Evolutionary conservation across 1,139 yeast genomes (phyloP).

Genomic region (Sugiyamaella neomexicana): DNA sequence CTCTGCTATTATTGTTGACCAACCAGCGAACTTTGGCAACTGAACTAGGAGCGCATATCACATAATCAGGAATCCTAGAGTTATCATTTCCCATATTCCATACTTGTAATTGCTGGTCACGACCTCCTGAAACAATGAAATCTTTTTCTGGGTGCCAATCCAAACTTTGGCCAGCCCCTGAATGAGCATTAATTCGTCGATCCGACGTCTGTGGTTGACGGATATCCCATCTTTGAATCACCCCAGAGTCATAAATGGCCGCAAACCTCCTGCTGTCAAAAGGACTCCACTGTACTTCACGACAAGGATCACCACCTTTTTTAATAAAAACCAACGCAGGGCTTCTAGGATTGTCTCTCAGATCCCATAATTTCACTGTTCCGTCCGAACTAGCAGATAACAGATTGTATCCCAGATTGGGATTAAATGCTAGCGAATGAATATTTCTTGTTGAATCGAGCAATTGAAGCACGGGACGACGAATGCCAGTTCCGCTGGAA

Average conservation of each 20-base stretch:
- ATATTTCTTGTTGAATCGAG: conserved; percentile 79
- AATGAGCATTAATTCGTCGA: conserved; percentile 79
- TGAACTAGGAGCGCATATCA: conserved; percentile 74
- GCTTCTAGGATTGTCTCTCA: conserved; percentile 52
- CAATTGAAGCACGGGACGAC: conserved; percentile 38
- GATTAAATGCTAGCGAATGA: conserved; percentile 72
- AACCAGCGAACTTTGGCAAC: conserved; percentile 73
- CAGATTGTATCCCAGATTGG: conserved; percentile 56
- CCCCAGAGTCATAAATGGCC: conserved; percentile 87
- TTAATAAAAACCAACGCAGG: conserved; percentile 54
- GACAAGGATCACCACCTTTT: conserved; percentile 44
- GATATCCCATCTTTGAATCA: conserved; percentile 79
- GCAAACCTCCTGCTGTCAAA: conserved; percentile 52
- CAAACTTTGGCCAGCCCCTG: conserved; percentile 85
- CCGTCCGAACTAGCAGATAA: conserved; percentile 94
- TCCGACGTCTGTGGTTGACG: conserved; percentile 54
- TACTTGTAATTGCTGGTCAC: conserved; percentile 79
- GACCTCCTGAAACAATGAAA: conserved; percentile 85
- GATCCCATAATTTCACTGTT: conserved; percentile 82
- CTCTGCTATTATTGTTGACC: conserved; percentile 34
- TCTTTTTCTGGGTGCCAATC: conserved; percentile 88
- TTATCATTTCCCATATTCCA: conserved; percentile 60
- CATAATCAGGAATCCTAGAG: conserved; percentile 62
- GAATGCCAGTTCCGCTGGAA: conserved; percentile 30
- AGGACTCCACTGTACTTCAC: conserved; percentile 46